A percentile compares a stretch with the other conserved stretches of the same genome.
Evolutionary conservation across 306 rosid genomes (phyloP).

Genomic region (Dryas drummondii): DNA sequence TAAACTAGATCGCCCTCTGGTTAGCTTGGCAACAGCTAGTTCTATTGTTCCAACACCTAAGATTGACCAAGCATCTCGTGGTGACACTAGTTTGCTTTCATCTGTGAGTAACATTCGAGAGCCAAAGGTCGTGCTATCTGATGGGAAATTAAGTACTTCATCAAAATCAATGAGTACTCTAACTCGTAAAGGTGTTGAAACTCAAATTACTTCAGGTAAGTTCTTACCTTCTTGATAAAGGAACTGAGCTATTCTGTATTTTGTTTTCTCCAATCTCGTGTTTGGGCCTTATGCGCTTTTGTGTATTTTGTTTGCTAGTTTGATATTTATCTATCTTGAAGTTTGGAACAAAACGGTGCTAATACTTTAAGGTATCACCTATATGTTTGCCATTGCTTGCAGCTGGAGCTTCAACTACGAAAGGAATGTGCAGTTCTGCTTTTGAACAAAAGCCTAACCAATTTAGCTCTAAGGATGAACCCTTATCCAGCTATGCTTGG

Average conservation of each 20-base stretch:
- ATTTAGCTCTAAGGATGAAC: conserved; percentile 37
- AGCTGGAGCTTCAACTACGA: conserved; percentile 36
- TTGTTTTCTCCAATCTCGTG: conserved; percentile 13
- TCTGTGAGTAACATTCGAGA: conserved; percentile 50
- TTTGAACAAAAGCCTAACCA: conserved; percentile 34
- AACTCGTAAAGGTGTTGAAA: conserved; percentile 48
- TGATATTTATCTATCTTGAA: conserved; percentile 1
- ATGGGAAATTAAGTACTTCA: conserved; percentile 46
- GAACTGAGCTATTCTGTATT: conserved; percentile 15
- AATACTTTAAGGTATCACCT: conserved; percentile 1
- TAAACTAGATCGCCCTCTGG: conserved; percentile 56
- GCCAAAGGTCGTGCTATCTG: conserved; percentile 47
- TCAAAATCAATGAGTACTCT: conserved; percentile 50
- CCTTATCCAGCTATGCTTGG: conserved; percentile 35
- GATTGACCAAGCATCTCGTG: conserved; percentile 53
- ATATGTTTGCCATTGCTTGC: conserved; percentile 31
- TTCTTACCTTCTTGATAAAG: conserved; percentile 18
- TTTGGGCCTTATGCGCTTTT: not conserved
- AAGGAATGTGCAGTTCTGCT: conserved; percentile 32
- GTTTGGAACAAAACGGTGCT: conserved; percentile 15
- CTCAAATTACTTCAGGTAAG: conserved; percentile 61
- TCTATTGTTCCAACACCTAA: conserved; percentile 52
- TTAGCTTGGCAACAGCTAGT: conserved; percentile 45
- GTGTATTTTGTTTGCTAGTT: not conserved
- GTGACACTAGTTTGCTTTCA: conserved; percentile 52